Evolutionary conservation across 2,329 filamentous ascomycete species (phyloP).

Genomic region (Drechslerella dactyloides): DNA sequence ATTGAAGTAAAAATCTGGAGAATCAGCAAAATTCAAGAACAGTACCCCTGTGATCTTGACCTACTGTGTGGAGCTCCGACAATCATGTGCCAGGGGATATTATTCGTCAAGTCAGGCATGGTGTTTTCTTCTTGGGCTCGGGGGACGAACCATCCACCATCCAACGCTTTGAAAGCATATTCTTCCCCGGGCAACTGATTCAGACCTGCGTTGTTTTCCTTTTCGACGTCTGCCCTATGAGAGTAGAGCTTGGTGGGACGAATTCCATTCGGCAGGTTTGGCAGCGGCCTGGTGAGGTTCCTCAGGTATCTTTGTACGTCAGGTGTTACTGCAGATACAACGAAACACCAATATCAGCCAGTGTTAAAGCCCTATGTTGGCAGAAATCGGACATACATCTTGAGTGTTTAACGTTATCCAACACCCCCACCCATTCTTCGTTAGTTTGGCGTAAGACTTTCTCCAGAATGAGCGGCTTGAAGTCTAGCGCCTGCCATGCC

Average conservation of each 20-base stretch:
- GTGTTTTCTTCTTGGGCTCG: constrained; percentile 8
- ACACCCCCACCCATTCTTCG: constrained; percentile 63
- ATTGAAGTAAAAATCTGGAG: constrained; percentile 43
- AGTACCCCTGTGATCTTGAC: constrained; percentile 2
- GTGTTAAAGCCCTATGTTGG: not conserved
- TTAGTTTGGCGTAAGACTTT: constrained; percentile 68
- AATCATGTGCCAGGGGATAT: constrained; percentile 25
- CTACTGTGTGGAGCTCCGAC: constrained; percentile 27
- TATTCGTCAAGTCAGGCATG: constrained; percentile 15
- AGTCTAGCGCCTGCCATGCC: constrained; percentile 65
- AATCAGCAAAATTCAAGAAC: not conserved
- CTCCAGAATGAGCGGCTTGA: constrained; percentile 64
- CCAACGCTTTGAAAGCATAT: constrained; percentile 26
- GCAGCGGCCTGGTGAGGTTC: constrained; percentile 50
- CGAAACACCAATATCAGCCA: not conserved
- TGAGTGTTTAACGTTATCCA: constrained; percentile 62
- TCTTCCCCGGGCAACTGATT: constrained; percentile 27
- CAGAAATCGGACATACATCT: constrained; percentile 5
- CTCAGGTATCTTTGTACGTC: constrained; percentile 35
- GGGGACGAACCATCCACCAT: constrained; percentile 38
- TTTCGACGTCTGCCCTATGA: constrained; percentile 57
- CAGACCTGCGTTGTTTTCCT: constrained; percentile 54
- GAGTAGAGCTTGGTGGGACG: constrained; percentile 54
- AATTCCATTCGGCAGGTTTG: constrained; percentile 38
- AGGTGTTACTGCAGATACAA: constrained; percentile 14